Base-by-base conservation (phyloP, 768 basidiomycete species). In the Paxillus involutus region DNA sequence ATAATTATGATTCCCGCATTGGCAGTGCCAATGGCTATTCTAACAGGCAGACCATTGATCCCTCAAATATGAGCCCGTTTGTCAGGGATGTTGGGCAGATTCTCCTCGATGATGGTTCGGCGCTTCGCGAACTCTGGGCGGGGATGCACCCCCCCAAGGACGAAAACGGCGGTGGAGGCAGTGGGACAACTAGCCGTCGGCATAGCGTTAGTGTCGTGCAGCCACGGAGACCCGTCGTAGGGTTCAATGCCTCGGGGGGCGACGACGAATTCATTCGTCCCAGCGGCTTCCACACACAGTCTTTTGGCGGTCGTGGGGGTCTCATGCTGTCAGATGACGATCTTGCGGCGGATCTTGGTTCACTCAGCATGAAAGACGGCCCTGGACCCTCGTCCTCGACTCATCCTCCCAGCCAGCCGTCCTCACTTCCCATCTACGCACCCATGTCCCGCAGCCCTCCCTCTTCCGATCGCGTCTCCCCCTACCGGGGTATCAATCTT, bases 171-270 rank as follows among this genome's bases (percentile, higher is more conserved):
- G 76, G 77, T 4, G 79, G 75, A 7, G 86, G 85, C 0, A 92
- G 90, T 60, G 91, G 90, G 3, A 88, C 89, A 5, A 91, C 91
- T 7, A 91, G 89, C 59, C 74, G 91, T 36, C 75, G 91, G 17
- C 91, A 93, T 59, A 91, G 88, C 54, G 90, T 93, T 60, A 88
- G 86, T 56, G 82, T 91, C 61, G 88, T 91, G 12, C 91, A 89
- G 65, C 88, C 89, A 0, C 77, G 86, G 5, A 72, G 86, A 45
- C 77, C 83, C 5, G 74, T 86, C 46, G 81, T 87, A 13, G 88
- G 88, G 3, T 90, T 90, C 70, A 84, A 80, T 57, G 84, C 79
- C 1, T 80, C 85, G 0, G 80, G 77, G 1, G 67, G 60, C 16
- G 80, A 82, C 45, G 80, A 82, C 49, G 79, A 80, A 30, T 58